phyloP scores from a whole-genome alignment of 352 stramenopile species.

The Phytopythium oedochilum region DNA sequence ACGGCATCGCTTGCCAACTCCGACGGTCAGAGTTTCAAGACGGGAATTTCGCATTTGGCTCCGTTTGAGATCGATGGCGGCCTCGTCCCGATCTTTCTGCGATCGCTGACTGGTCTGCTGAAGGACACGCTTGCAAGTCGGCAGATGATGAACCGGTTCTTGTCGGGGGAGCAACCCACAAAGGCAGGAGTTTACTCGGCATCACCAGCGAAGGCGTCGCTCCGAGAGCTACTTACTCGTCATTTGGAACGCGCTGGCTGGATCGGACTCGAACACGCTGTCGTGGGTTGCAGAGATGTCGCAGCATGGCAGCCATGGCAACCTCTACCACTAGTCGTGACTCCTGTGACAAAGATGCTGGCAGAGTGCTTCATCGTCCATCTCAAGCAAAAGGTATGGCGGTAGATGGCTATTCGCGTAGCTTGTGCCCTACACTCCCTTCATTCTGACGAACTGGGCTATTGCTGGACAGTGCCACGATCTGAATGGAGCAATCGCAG shows the following conservation, averaged over 20 bases:
- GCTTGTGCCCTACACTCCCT: too few species aligned
- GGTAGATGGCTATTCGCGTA: too few species aligned
- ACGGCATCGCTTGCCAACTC: not conserved
- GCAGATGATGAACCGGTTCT: slow-evolving; percentile 58
- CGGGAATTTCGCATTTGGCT: slow-evolving; percentile 28
- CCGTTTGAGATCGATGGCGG: slow-evolving; percentile 32
- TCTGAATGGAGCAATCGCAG: slow-evolving; percentile 42
- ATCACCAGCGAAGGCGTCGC: not conserved
- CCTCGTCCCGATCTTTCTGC: slow-evolving; percentile 44
- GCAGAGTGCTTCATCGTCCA: not conserved
- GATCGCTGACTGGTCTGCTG: slow-evolving; percentile 24
- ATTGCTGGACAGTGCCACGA: slow-evolving; percentile 28
- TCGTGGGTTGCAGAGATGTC: not conserved
- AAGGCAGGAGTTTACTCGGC: not conserved
- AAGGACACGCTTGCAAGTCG: slow-evolving; percentile 50
- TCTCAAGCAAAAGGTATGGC: slow-evolving; percentile 18
- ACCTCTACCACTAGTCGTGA: not conserved
- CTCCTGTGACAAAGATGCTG: not conserved
- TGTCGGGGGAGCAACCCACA: slow-evolving; percentile 13
- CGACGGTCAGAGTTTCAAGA: slow-evolving; percentile 30
- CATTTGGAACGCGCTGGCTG: not conserved
- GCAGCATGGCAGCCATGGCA: not conserved
- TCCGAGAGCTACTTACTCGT: not conserved
- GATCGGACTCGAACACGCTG: not conserved
- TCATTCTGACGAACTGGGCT: too few species aligned